phyloP scores from a whole-genome alignment of 1,284 basidiomycete species.

The Ustilago nuda region DNA sequence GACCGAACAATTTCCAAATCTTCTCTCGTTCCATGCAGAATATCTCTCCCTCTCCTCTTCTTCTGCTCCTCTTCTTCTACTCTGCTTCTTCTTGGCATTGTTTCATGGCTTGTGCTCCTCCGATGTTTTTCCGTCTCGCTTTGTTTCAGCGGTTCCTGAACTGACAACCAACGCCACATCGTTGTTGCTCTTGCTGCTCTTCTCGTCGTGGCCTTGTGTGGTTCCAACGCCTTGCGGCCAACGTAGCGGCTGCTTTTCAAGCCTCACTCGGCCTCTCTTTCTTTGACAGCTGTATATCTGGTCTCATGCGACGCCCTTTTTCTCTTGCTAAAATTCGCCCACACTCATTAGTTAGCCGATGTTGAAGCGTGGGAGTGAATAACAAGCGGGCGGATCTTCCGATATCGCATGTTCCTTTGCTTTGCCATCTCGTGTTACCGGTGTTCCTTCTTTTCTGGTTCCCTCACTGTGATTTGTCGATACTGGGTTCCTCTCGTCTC shows the following conservation, averaged over 20 bases:
- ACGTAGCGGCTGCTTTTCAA: not conserved
- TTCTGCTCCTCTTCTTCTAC: not conserved
- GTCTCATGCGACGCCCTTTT: not conserved
- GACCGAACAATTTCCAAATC: not conserved
- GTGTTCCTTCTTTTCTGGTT: not conserved
- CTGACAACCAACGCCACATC: slow-evolving; percentile 6
- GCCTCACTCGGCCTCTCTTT: not conserved
- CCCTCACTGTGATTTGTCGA: not conserved
- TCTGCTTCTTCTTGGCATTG: not conserved
- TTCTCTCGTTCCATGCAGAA: not conserved
- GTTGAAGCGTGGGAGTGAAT: slow-evolving; percentile 4
- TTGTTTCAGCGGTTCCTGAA: slow-evolving; percentile 18
- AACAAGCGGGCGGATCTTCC: slow-evolving; percentile 1
- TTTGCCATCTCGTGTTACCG: not conserved
- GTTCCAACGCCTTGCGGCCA: not conserved
- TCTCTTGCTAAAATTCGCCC: not conserved
- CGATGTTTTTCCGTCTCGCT: not conserved
- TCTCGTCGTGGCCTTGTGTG: not conserved
- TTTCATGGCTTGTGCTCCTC: slow-evolving; percentile 2
- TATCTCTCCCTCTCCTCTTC: not conserved
- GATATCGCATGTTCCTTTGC: slow-evolving; percentile 2
- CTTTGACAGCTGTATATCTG: not conserved
- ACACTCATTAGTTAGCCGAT: slow-evolving; percentile 1
- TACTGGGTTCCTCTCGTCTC: not conserved
- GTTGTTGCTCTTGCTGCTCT: not conserved